A percentile compares a stretch with the other conserved stretches of the same genome.
phyloP scores from a whole-genome alignment of 805 yeast genomes.

The Candida hispaniensis region DNA sequence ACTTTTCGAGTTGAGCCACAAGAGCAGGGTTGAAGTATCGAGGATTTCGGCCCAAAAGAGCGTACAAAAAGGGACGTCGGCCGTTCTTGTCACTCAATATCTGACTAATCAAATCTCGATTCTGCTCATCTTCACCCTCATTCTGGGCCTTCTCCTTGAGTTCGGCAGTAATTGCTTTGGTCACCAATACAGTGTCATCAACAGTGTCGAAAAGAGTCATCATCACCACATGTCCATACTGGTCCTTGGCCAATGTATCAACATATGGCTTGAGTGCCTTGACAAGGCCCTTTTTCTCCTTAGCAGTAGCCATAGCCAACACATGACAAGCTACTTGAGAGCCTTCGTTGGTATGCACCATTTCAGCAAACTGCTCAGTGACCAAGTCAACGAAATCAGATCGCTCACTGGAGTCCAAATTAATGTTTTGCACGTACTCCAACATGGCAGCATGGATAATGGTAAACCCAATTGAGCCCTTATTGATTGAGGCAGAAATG shows the following conservation, averaged over 20 bases:
- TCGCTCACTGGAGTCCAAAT: slow-evolving; percentile 44
- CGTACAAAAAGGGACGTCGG: slow-evolving; percentile 78
- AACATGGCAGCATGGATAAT: slow-evolving; percentile 93
- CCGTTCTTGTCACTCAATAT: slow-evolving; percentile 63
- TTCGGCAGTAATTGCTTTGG: slow-evolving; percentile 59
- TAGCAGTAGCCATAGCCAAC: slow-evolving; percentile 76
- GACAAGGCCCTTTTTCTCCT: slow-evolving; percentile 75
- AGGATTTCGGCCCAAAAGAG: slow-evolving; percentile 67
- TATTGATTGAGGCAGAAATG: slow-evolving; percentile 81
- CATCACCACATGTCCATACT: slow-evolving; percentile 74
- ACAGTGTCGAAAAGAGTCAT: slow-evolving; percentile 72
- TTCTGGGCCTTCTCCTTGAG: slow-evolving; percentile 29
- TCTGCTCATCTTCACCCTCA: too few species aligned
- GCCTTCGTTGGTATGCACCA: slow-evolving; percentile 93
- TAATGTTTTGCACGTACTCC: slow-evolving; percentile 68
- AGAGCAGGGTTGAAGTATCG: slow-evolving; percentile 64
- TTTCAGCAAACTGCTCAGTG: slow-evolving; percentile 82
- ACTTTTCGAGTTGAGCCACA: slow-evolving; percentile 49
- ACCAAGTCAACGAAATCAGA: slow-evolving; percentile 74
- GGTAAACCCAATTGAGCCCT: slow-evolving; percentile 94
- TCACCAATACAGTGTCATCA: slow-evolving; percentile 82
- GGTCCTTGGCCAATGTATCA: slow-evolving; percentile 67
- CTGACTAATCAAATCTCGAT: too few species aligned
- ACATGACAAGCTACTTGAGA: slow-evolving; percentile 78
- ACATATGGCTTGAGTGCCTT: slow-evolving; percentile 67